Conservation (phyloP, 2,329 filamentous ascomycete species). For the Didymella glomerata region DNA sequence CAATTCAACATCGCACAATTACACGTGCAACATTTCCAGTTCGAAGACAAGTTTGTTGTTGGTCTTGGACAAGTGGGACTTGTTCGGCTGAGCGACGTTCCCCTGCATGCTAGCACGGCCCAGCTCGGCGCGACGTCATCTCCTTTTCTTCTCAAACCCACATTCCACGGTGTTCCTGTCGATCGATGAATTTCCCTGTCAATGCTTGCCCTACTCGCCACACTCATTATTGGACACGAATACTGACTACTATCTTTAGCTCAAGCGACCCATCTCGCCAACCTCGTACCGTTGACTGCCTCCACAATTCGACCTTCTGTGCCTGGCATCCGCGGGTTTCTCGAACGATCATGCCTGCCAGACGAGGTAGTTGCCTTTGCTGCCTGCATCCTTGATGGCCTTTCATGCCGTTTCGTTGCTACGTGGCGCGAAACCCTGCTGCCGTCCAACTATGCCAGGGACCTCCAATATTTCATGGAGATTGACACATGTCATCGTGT, state of each 20-base stretch:
- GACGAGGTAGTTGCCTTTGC: constrained; percentile 50
- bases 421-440: constrained; percentile 41
- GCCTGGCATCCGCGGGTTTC: constrained; percentile 38
- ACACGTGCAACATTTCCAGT: constrained; percentile 28
- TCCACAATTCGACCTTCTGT: constrained; percentile 40
- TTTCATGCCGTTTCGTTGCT: constrained; percentile 45
- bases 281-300: constrained; percentile 48
- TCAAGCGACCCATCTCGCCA: constrained; percentile 47
- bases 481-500: constrained; percentile 28
- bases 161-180: constrained; percentile 30
- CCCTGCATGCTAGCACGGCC: constrained; percentile 27
- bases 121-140: constrained; percentile 23
- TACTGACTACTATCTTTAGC: constrained; percentile 42
- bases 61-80: constrained; percentile 23
- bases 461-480: constrained; percentile 26
- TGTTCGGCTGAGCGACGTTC: constrained; percentile 27
- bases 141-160: constrained; percentile 22
- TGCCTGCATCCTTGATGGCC: constrained; percentile 50
- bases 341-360: constrained; percentile 45
- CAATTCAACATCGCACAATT: constrained; percentile 14
- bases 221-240: constrained; percentile 19
- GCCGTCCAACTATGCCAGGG: constrained; percentile 27
- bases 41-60: constrained; percentile 28
- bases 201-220: constrained; percentile 23
- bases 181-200: constrained; percentile 26